Conservation (phyloP, 345 rosid genomes). For the Mangifera indica region DNA sequence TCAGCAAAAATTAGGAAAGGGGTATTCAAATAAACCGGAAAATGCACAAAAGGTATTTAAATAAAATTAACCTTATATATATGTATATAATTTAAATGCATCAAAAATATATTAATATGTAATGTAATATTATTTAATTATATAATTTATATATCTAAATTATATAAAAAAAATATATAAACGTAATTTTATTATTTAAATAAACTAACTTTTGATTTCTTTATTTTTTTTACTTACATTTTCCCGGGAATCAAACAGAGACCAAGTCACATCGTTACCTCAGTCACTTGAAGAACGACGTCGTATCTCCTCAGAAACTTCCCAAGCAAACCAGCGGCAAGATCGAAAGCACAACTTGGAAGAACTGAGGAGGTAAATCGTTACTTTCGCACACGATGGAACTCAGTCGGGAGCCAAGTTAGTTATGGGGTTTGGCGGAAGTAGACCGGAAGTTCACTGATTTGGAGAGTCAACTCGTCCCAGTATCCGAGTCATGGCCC, state of each 20-base stretch:
- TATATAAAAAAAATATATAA: no score
- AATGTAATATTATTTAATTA: no score
- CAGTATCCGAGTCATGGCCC: conserved; percentile 17
- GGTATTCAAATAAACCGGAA: not conserved
- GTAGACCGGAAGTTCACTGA: conserved; percentile 21
- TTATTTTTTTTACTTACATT: not conserved
- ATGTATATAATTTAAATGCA: no score
- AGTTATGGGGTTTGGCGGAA: conserved; percentile 15
- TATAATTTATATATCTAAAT: no score
- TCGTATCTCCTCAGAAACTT: conserved; percentile 74
- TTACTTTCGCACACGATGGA: conserved; percentile 27
- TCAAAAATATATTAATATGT: no score
- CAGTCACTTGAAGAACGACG: conserved; percentile 80
- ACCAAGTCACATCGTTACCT: conserved; percentile 40
- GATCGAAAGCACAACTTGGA: conserved; percentile 76
- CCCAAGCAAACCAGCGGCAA: conserved; percentile 92
- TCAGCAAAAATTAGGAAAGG: not conserved
- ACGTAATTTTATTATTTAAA: no score
- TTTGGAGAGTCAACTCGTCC: conserved; percentile 30
- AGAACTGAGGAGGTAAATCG: conserved; percentile 64
- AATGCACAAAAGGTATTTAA: no score
- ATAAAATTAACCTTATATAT: no score
- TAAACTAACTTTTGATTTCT: not conserved
- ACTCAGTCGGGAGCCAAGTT: conserved; percentile 15
- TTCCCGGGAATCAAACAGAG: conserved; percentile 16